Evolutionary conservation across 495 filamentous ascomycete genomes (phyloP), one percentile per base, ranked within the genome.

Genomic region (Hyaloscypha bicolor): DNA sequence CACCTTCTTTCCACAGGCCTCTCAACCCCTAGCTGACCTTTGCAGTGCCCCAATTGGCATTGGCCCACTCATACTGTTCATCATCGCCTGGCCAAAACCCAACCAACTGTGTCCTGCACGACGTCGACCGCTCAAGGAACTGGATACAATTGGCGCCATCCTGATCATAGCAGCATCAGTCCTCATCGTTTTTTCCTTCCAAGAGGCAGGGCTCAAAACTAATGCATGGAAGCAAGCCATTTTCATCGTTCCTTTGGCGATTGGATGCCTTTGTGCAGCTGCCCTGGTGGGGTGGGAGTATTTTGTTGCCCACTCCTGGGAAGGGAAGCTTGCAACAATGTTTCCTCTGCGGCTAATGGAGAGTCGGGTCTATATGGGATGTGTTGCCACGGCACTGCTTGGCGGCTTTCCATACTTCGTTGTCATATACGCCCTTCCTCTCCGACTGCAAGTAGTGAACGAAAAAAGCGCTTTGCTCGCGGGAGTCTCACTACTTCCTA

Each of bases 361-460:
- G 69, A 63, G 79, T 60, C 62, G 79, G 74, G 66, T 79, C 70
- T 77, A 78, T 64, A 66, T 84, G 64, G 79, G 78, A 35, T 77
- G 77, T 61, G 74, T 80, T 8, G 69, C 76, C 65, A 73, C 67
- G 72, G 86, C 82, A 12, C 76, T 88, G 22, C 75, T 83, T 19
- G 79, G 78, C 0, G 88, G 88, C 14, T 87, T 85, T 55, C 76
- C 84, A 5, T 89, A 84, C 68, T 83, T 89, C 51, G 73, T 82
- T 6, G 77, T 83, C 60, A 76, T 88, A 9, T 81, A 90, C 45
- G 81, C 84, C 53, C 79, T 91, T 9, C 86, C 88, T 5, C 82
- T 88, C 65, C 81, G 86, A 51, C 85, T 88, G 42, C 86, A 89
- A 65, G 77, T 88, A 32, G 81, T 88, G n/a, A 80, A 86, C 55